These are phyloP conservation scores for Mucor saturninus DNA, from an alignment of 371 early-diverging fungal species.

Conservation along the genomic window DNA sequence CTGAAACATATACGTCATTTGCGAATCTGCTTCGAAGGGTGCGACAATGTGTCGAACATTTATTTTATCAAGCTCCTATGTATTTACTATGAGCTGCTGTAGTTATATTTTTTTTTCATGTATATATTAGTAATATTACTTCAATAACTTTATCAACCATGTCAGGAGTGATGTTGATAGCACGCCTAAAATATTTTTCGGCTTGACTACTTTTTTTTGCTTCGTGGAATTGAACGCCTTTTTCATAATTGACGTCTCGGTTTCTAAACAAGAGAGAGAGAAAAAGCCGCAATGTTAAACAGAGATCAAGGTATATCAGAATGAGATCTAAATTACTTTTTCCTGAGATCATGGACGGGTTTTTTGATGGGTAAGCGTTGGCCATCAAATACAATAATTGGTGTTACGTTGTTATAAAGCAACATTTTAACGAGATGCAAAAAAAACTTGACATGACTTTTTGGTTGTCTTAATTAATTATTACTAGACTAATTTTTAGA, in stretches of 20 bases:
- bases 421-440: constrained; percentile 76
- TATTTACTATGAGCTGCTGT: neutral
- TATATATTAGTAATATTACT: constrained; percentile 34
- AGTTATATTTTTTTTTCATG: neutral
- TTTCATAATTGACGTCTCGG: neutral
- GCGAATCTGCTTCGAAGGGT: constrained; percentile 99
- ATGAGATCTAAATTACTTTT: constrained; percentile 63
- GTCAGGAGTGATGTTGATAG: constrained; percentile 74
- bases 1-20: constrained; percentile 86
- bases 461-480: neutral
- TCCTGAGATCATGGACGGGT: too few species aligned
- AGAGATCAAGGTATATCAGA: constrained; percentile 30
- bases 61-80: neutral
- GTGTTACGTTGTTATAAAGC: constrained; percentile 71
- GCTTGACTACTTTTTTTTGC: constrained; percentile 67
- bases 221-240: constrained; percentile 39
- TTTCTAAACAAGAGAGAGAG: neutral
- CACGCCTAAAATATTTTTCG: constrained; percentile 68
- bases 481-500: neutral
- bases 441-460: constrained; percentile 80
- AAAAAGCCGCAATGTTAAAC: neutral
- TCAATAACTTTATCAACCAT: constrained; percentile 83
- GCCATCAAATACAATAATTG: constrained; percentile 98
- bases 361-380: constrained; percentile 85
- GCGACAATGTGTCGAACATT: constrained; percentile 88